phyloP scores from a whole-genome alignment of 768 basidiomycete genomes.

The Scleroderma bovista region DNA sequence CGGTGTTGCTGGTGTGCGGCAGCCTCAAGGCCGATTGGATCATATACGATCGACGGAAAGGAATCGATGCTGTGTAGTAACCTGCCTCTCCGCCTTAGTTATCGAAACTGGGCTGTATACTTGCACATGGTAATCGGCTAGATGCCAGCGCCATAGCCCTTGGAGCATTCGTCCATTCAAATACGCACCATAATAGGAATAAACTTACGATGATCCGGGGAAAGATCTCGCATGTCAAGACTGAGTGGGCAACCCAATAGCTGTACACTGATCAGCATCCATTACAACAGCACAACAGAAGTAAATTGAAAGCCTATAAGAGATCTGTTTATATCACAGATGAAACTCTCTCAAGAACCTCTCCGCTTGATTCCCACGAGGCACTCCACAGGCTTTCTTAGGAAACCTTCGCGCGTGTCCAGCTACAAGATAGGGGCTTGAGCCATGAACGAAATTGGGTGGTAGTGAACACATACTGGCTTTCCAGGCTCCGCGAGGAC shows the following conservation, averaged over 20 bases:
- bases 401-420: conserved; percentile 77
- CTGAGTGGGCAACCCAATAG: neutral
- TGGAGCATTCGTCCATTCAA: neutral
- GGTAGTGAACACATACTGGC: conserved; percentile 36
- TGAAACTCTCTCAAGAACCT: conserved; percentile 23
- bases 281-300: neutral
- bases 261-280: neutral
- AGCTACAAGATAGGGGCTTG: conserved; percentile 37
- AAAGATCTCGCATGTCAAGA: no score
- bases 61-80: neutral
- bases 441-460: conserved; percentile 2
- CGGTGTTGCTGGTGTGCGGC: conserved; percentile 2
- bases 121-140: no score
- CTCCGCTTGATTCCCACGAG: conserved; percentile 68
- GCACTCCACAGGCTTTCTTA: conserved; percentile 76
- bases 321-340: neutral
- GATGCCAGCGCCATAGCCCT: neutral
- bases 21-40: conserved; percentile 11
- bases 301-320: neutral
- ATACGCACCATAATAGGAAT: no score
- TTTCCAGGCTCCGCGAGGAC: conserved; percentile 57
- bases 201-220: no score
- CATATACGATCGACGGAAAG: neutral
- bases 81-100: neutral
- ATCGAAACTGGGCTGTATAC: neutral